phyloP scores from a whole-genome alignment of 1,139 yeast genomes.

The Williopsis jadinii region DNA sequence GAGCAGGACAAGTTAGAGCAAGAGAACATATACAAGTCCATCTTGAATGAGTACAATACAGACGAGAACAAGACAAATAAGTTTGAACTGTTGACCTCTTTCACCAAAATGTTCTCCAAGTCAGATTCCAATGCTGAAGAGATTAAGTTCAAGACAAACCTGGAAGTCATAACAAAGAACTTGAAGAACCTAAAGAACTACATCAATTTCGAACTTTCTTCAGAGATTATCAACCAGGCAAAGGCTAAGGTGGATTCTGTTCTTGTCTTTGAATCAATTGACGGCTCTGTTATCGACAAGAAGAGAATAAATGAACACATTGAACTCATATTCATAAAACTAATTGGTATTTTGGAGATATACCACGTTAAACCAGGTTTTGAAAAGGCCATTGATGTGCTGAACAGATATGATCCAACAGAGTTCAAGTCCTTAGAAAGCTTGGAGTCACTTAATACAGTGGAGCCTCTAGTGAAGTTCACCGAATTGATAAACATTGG shows the following conservation, averaged over 20 bases:
- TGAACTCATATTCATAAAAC: slow-evolving; percentile 58
- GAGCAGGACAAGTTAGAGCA: slow-evolving; percentile 23
- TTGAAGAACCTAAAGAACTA: slow-evolving; percentile 36
- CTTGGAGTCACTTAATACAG: slow-evolving; percentile 28
- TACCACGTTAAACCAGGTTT: slow-evolving; percentile 79
- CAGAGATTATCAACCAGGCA: slow-evolving; percentile 35
- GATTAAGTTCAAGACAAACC: slow-evolving; percentile 44
- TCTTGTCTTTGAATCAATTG: slow-evolving; percentile 12
- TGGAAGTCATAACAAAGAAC: slow-evolving; percentile 40
- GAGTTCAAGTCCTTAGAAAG: slow-evolving; percentile 31
- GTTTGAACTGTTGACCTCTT: slow-evolving; percentile 41
- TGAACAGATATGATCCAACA: slow-evolving; percentile 66
- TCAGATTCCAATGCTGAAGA: slow-evolving; percentile 38
- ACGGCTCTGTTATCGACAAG: slow-evolving; percentile 26
- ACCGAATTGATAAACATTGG: slow-evolving; percentile 90
- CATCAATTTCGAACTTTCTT: slow-evolving; percentile 39
- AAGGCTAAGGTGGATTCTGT: slow-evolving; percentile 34
- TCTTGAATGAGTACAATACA: slow-evolving; percentile 25
- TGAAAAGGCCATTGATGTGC: slow-evolving; percentile 64
- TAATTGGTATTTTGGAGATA: slow-evolving; percentile 58
- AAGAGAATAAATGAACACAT: slow-evolving; percentile 25
- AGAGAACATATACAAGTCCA: slow-evolving; percentile 31
- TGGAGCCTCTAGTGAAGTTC: slow-evolving; percentile 80
- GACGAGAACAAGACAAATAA: slow-evolving; percentile 27
- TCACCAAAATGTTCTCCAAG: slow-evolving; percentile 52